Evolutionary conservation across 768 basidiomycete species (phyloP).

Genomic region (Suillus tomentosus): DNA sequence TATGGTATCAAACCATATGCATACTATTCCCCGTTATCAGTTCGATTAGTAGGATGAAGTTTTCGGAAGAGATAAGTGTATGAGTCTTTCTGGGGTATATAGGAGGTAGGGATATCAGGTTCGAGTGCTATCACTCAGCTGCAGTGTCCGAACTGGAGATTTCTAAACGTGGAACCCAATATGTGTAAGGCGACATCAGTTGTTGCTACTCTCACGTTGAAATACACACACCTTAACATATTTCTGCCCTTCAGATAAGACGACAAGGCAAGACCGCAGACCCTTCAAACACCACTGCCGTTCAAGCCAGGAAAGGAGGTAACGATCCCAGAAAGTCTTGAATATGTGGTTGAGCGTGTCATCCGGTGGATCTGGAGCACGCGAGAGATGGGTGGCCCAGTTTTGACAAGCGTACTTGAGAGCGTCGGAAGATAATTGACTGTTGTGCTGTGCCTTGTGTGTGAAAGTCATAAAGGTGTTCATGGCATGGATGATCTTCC

Average conservation of each 20-base stretch:
- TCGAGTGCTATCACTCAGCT: too few relatives aligned
- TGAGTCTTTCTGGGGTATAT: too few relatives aligned
- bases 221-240: background rate
- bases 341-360: background rate
- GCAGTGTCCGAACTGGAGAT: too few relatives aligned
- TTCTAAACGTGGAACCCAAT: too few relatives aligned
- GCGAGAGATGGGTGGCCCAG: background rate
- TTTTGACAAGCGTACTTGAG: constrained; percentile 1
- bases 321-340: background rate
- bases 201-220: too few relatives aligned
- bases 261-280: background rate
- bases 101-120: too few relatives aligned
- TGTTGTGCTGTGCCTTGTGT: background rate
- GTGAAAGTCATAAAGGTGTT: background rate
- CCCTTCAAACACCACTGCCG: background rate
- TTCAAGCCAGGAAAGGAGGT: background rate
- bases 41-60: too few relatives aligned
- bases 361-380: background rate
- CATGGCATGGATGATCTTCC: background rate
- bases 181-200: too few relatives aligned
- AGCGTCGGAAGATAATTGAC: background rate
- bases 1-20: too few relatives aligned
- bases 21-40: too few relatives aligned
- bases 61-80: too few relatives aligned
- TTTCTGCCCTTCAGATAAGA: background rate